Conservation (phyloP, 2,329 filamentous ascomycete species). For the Arthrobotrys entomopaga region DNA sequence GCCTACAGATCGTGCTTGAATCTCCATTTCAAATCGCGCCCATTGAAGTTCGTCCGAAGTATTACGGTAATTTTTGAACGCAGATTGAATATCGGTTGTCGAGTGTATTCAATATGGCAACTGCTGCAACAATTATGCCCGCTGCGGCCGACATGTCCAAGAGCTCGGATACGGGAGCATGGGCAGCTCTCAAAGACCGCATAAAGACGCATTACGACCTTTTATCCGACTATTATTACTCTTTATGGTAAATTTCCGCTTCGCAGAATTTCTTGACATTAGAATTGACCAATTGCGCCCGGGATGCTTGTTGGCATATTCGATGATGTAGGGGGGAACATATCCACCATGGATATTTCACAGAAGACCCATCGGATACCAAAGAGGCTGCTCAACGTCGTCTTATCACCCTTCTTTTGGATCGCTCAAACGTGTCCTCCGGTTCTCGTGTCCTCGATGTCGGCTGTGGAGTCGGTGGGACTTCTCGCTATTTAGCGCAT, state of each 20-base stretch:
- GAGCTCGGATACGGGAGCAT: slow-evolving; percentile 22
- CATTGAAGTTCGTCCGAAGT: too few relatives aligned
- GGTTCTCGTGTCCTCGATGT: slow-evolving; percentile 68
- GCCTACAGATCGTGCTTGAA: too few relatives aligned
- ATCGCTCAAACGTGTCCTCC: slow-evolving; percentile 63
- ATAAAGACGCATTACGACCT: slow-evolving; percentile 72
- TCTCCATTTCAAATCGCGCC: too few relatives aligned
- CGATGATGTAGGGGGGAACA: slow-evolving; percentile 68
- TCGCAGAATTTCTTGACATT: too few relatives aligned
- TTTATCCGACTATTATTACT: slow-evolving; percentile 72
- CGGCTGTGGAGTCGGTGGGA: slow-evolving; percentile 71
- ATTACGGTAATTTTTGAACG: too few relatives aligned
- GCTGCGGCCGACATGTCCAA: slow-evolving; percentile 1
- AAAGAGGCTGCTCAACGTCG: slow-evolving; percentile 71
- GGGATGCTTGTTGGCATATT: slow-evolving; percentile 4
- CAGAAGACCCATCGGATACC: slow-evolving; percentile 64
- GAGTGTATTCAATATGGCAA: slow-evolving; percentile 5
- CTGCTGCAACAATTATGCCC: slow-evolving; percentile 20
- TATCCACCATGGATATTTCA: slow-evolving; percentile 73
- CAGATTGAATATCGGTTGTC: too few relatives aligned
- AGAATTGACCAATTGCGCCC: too few relatives aligned
- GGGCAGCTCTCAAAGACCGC: slow-evolving; percentile 66
- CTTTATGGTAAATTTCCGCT: slow-evolving; percentile 66
- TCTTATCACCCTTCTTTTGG: slow-evolving; percentile 69
- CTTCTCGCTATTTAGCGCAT: slow-evolving; percentile 68